Evolutionary conservation across 768 basidiomycete genomes (phyloP).

Genomic region (Mycena belliarum): DNA sequence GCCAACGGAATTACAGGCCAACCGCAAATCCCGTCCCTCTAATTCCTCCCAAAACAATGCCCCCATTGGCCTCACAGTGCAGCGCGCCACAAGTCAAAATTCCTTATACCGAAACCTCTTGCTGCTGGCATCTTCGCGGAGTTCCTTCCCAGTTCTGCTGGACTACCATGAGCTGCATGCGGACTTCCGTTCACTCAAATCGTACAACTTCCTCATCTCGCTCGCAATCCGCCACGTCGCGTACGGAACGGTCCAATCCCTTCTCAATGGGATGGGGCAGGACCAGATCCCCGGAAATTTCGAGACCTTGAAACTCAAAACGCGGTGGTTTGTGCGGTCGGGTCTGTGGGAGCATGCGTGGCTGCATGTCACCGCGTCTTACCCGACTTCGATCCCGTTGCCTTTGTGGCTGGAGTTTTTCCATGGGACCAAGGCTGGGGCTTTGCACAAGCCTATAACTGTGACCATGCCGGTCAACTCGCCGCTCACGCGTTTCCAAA

Average conservation of each 20-base stretch:
- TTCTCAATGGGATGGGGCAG: slow-evolving; percentile 50
- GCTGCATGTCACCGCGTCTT: slow-evolving; percentile 36
- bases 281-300: slow-evolving; percentile 44
- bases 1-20: neutral
- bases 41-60: neutral
- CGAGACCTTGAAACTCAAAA: slow-evolving; percentile 58
- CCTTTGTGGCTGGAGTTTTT: slow-evolving; percentile 65
- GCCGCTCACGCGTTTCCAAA: slow-evolving; percentile 32
- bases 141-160: slow-evolving; percentile 40
- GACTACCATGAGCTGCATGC: slow-evolving; percentile 49
- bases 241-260: slow-evolving; percentile 44
- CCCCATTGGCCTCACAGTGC: neutral
- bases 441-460: neutral
- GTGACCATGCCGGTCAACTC: slow-evolving; percentile 13
- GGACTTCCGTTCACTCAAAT: slow-evolving; percentile 39
- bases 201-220: slow-evolving; percentile 46
- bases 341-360: slow-evolving; percentile 64
- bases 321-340: slow-evolving; percentile 56
- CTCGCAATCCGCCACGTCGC: slow-evolving; percentile 53
- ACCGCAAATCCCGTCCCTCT: neutral
- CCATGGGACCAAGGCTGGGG: slow-evolving; percentile 35
- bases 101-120: slow-evolving; percentile 46
- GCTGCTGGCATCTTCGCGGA: slow-evolving; percentile 33
- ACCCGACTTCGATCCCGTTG: slow-evolving; percentile 24
- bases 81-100: slow-evolving; percentile 29